Conservation (phyloP, 148 eudicot genomes). For the Nepenthes mirabilis region DNA sequence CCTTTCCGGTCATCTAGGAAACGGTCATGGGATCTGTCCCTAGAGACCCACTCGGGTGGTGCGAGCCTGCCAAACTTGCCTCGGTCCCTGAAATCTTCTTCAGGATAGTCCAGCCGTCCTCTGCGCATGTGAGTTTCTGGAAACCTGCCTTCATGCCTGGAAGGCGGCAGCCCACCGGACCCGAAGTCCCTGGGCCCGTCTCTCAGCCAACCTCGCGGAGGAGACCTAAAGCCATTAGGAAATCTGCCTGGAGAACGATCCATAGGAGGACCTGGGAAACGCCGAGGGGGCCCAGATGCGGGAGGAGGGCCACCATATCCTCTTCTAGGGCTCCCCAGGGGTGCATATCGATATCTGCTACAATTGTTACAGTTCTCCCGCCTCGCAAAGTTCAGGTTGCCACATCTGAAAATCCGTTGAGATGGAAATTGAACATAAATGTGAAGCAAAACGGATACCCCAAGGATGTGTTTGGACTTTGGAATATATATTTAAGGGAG, state of each 20-base stretch:
- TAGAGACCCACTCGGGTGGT: slow-evolving; percentile 45
- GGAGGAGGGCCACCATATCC: slow-evolving; percentile 69
- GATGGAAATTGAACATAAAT: not conserved
- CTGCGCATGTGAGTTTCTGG: slow-evolving; percentile 44
- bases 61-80: slow-evolving; percentile 53
- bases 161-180: slow-evolving; percentile 39
- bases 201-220: slow-evolving; percentile 72
- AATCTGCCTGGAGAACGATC: slow-evolving; percentile 61
- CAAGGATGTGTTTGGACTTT: too few relatives aligned
- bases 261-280: slow-evolving; percentile 52
- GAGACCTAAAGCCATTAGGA: slow-evolving; percentile 57
- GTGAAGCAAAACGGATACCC: too few relatives aligned
- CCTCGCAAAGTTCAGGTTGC: slow-evolving; percentile 85
- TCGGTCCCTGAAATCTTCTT: slow-evolving; percentile 55
- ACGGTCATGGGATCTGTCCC: slow-evolving; percentile 46
- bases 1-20: slow-evolving; percentile 50
- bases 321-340: slow-evolving; percentile 52
- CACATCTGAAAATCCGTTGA: slow-evolving; percentile 42
- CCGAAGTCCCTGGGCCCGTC: slow-evolving; percentile 65
- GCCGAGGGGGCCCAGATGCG: slow-evolving; percentile 36
- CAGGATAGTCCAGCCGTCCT: slow-evolving; percentile 56
- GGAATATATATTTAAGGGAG: too few relatives aligned
- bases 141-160: slow-evolving; percentile 60
- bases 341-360: slow-evolving; percentile 47
- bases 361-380: slow-evolving; percentile 84